Evolutionary conservation across 495 filamentous ascomycete genomes (phyloP).

Genomic region (Aspergillus hancockii): DNA sequence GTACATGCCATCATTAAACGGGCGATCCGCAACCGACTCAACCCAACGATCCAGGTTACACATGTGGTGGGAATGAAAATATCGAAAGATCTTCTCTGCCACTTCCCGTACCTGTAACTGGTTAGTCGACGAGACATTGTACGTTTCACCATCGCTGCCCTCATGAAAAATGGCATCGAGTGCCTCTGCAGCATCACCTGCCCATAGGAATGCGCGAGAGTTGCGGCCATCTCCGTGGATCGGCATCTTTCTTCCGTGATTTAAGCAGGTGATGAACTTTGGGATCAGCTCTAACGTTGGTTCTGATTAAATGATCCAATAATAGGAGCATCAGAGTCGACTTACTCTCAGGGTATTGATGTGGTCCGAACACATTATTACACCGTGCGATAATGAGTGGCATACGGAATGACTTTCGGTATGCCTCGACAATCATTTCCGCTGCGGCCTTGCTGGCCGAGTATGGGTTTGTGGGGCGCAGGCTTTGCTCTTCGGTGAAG

Average conservation of each 20-base stretch:
- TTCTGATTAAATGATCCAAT: background rate
- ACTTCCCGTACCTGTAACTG: constrained; percentile 3
- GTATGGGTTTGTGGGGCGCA: constrained; percentile 75
- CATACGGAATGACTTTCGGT: constrained; percentile 69
- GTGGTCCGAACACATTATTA: constrained; percentile 80
- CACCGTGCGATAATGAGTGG: constrained; percentile 70
- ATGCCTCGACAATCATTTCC: constrained; percentile 78
- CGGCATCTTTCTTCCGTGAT: constrained; percentile 1
- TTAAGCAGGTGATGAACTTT: constrained; percentile 4
- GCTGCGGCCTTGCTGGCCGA: constrained; percentile 76
- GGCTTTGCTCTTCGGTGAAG: constrained; percentile 54
- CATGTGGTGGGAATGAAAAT: background rate
- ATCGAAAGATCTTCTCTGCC: constrained; percentile 6
- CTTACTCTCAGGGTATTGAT: constrained; percentile 78
- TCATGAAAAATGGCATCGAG: constrained; percentile 8
- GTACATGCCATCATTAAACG: constrained; percentile 13
- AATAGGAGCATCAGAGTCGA: background rate
- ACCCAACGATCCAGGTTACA: background rate
- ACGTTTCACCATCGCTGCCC: constrained; percentile 1
- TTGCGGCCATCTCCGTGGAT: constrained; percentile 5
- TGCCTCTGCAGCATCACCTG: constrained; percentile 3
- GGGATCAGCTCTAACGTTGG: constrained; percentile 7
- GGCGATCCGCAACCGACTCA: constrained; percentile 7
- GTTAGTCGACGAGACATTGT: constrained; percentile 9
- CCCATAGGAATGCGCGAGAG: constrained; percentile 4